A percentile compares a stretch with the other conserved stretches of the same genome.
Conservation (phyloP, 306 rosid genomes). For the Citrullus amarus region DNA sequence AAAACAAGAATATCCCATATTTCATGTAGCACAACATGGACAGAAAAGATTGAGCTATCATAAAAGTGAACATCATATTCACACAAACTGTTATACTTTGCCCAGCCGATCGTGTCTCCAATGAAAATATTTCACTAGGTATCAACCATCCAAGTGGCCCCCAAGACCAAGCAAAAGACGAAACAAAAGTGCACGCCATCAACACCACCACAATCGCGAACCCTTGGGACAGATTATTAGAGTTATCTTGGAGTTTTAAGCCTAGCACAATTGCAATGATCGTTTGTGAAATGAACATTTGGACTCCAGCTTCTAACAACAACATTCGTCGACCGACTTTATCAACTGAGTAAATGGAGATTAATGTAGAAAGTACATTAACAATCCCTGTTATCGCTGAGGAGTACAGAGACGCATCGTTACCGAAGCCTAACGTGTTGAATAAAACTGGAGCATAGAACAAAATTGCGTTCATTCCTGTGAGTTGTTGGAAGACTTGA, state of each 20-base stretch:
- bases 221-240: not conserved
- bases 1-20: not conserved
- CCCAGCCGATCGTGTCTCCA: not conserved
- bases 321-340: not conserved
- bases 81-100: not conserved
- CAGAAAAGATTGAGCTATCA: not conserved
- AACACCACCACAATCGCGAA: not conserved
- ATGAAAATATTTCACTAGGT: not conserved
- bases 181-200: not conserved
- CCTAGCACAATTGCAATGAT: not conserved
- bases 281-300: not conserved
- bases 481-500: not conserved
- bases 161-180: not conserved
- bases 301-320: not conserved
- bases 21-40: not conserved
- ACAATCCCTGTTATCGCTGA: not conserved
- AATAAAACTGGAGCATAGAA: not conserved
- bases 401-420: not conserved
- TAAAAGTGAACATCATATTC: not conserved
- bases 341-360: not conserved
- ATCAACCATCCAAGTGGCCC: not conserved
- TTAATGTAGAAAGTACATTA: not conserved
- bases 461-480: not conserved
- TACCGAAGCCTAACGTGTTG: not conserved
- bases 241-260: not conserved